Evolutionary conservation across 2,329 filamentous ascomycete genomes (phyloP).

Genomic region (Fusarium oligoseptatum): DNA sequence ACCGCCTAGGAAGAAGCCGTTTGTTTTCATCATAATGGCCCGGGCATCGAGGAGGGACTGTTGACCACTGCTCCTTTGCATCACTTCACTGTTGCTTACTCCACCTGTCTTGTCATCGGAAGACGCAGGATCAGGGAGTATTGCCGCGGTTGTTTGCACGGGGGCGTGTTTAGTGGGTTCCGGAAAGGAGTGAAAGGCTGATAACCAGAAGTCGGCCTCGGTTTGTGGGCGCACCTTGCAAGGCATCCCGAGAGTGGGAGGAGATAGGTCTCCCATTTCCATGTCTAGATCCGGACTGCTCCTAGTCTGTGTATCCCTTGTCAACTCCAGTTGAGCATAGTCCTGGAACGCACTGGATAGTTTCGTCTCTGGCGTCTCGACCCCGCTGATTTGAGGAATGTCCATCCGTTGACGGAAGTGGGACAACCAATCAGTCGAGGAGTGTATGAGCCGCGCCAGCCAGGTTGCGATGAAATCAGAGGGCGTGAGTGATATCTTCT

Average conservation of each 20-base stretch:
- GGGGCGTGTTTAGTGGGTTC: slow-evolving; percentile 1
- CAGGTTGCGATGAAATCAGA: slow-evolving; percentile 32
- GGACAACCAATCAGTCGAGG: slow-evolving; percentile 23
- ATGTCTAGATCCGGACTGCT: not conserved
- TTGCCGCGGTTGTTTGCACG: not conserved
- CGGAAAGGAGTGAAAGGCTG: slow-evolving; percentile 1
- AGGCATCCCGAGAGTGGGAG: not conserved
- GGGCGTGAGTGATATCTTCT: slow-evolving; percentile 2
- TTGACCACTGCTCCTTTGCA: not conserved
- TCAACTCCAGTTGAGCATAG: not conserved
- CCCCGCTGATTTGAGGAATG: not conserved
- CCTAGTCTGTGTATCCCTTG: not conserved
- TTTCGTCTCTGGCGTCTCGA: not conserved
- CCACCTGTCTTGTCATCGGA: not conserved
- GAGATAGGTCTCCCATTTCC: not conserved
- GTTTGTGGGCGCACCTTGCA: not conserved
- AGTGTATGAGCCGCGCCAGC: slow-evolving; percentile 8
- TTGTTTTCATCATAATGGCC: slow-evolving; percentile 5
- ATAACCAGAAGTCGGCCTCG: slow-evolving; percentile 7
- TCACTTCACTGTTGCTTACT: not conserved
- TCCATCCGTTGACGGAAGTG: slow-evolving; percentile 12
- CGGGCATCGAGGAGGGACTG: slow-evolving; percentile 12
- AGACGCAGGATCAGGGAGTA: not conserved
- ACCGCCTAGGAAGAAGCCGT: slow-evolving; percentile 38
- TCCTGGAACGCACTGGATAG: not conserved